Conservation (phyloP, 225 moss, liverwort and hornwort genomes). For the Marchantia polymorpha region DNA sequence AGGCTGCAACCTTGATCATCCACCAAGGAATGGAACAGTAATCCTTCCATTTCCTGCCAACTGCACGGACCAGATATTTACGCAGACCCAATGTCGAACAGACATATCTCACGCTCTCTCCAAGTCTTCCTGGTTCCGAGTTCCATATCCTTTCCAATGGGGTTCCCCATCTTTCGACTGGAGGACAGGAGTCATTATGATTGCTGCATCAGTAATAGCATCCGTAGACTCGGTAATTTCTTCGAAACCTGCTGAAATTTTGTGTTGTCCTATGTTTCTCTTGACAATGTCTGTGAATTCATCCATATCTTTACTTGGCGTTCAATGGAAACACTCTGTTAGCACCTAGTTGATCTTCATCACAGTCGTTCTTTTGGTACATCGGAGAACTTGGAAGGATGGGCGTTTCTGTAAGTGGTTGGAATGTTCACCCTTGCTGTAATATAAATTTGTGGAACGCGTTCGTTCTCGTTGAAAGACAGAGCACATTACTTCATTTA, state of each 20-base stretch:
- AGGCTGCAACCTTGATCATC: slow-evolving; percentile 53
- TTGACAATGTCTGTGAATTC: too few species aligned
- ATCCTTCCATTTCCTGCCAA: slow-evolving; percentile 31
- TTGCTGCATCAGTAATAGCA: slow-evolving; percentile 66
- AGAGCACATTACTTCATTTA: too few species aligned
- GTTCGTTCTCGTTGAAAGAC: too few species aligned
- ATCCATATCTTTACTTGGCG: not conserved
- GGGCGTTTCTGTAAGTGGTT: too few species aligned
- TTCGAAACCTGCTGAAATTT: not conserved
- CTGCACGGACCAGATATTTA: slow-evolving; percentile 52
- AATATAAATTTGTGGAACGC: too few species aligned
- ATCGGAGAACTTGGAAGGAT: too few species aligned
- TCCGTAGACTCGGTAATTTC: slow-evolving; percentile 73
- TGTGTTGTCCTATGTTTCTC: not conserved
- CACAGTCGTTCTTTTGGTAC: too few species aligned
- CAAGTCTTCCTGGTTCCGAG: slow-evolving; percentile 65
- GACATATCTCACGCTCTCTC: slow-evolving; percentile 67
- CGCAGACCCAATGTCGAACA: slow-evolving; percentile 80
- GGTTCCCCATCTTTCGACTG: slow-evolving; percentile 71
- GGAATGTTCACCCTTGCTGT: too few species aligned
- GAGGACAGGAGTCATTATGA: slow-evolving; percentile 73
- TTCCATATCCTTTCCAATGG: slow-evolving; percentile 93
- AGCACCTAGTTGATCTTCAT: too few species aligned
- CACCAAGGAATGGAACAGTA: slow-evolving; percentile 36
- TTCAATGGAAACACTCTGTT: too few species aligned